Percentiles rank a stretch among this genome's conserved stretches.
Conservation (phyloP, 192 early-diverging fungal genomes). For the Coemansia asiatica region DNA sequence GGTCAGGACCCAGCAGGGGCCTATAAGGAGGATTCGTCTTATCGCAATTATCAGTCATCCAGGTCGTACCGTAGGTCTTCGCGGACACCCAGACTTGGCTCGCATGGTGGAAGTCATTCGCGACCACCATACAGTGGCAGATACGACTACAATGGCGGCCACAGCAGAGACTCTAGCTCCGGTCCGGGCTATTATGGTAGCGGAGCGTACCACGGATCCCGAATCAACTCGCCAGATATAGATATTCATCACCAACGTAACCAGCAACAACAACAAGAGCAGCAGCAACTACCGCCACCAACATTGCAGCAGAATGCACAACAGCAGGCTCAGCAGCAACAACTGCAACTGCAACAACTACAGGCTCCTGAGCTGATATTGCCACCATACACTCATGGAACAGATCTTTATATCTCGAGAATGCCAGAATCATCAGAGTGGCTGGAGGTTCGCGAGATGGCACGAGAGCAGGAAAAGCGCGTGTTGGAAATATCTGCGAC, state of each 20-base stretch:
- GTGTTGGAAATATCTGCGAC: constrained; percentile 27
- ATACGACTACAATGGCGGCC: constrained; percentile 27
- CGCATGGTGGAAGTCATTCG: constrained; percentile 14
- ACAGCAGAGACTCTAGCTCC: constrained; percentile 24
- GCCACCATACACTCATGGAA: constrained; percentile 21
- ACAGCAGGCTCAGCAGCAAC: constrained; percentile 2
- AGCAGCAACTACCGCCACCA: neutral
- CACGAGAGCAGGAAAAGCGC: constrained; percentile 35
- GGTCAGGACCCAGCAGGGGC: constrained; percentile 5
- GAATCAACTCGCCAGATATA: constrained; percentile 27
- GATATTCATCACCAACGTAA: neutral
- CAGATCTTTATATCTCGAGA: constrained; percentile 39
- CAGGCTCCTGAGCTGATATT: constrained; percentile 13
- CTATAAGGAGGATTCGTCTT: constrained; percentile 26
- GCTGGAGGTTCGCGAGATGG: constrained; percentile 32
- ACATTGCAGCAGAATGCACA: neutral
- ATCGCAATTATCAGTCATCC: constrained; percentile 24
- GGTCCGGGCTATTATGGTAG: constrained; percentile 16
- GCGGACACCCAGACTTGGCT: constrained; percentile 27
- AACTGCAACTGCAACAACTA: neutral
- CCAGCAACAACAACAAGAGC: constrained; percentile 1
- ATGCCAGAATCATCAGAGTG: constrained; percentile 28
- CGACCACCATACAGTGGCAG: constrained; percentile 17
- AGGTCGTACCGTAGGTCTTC: constrained; percentile 22
- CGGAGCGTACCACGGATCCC: constrained; percentile 12